Evolutionary conservation across 495 filamentous ascomycete genomes (phyloP), one percentile per base, ranked within the genome.

Genomic region (Podospora bellae-mahoneyi): DNA sequence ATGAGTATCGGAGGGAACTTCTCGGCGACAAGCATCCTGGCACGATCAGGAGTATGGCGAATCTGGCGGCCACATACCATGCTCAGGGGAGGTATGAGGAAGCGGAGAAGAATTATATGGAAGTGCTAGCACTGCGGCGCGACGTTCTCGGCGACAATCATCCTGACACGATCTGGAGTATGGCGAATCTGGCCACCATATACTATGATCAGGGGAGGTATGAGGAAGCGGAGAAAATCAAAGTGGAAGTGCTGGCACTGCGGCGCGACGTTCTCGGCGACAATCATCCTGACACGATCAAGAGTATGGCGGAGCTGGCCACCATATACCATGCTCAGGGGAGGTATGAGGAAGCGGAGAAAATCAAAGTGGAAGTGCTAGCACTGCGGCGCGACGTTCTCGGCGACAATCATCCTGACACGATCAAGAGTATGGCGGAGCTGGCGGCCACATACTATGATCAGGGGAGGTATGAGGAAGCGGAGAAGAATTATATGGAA

Each of bases 281-380:
- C 3, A 71, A 73, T 28, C 73, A 81, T 73, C 69, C 72, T n/a
- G 32, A 69, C 54, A 80, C 75, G 44, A 67, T 74, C 15, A 1
- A 0, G 0, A 71, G 66, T 23, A 71, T n/a, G 20, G 20, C 18
- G 55, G 0, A 3, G 0, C 55, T 57, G 3, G 55, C 55, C 55
- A 0, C 55, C 18, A n/a, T 3, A 57, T 57, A 57, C 3, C 16
- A n/a, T 23, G 0, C 1, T 2, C 54, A 7, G 54, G 66, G 55
- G 62, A 63, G 28, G 76, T 77, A 65, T 62, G 60, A 73, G 10
- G 71, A 80, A 4, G 78, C 79, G 4, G 76, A 81, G 72, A 59
- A 73, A n/a, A 30, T 68, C 71, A 39, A 56, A 74, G 67, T 23
- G 20, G 54, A 57, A 57, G 54, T 57, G 54, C 20, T 57, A 4